These are phyloP conservation scores for Kernera saxatilis DNA, from an alignment of 345 rosid genomes.

Conservation along the genomic window DNA sequence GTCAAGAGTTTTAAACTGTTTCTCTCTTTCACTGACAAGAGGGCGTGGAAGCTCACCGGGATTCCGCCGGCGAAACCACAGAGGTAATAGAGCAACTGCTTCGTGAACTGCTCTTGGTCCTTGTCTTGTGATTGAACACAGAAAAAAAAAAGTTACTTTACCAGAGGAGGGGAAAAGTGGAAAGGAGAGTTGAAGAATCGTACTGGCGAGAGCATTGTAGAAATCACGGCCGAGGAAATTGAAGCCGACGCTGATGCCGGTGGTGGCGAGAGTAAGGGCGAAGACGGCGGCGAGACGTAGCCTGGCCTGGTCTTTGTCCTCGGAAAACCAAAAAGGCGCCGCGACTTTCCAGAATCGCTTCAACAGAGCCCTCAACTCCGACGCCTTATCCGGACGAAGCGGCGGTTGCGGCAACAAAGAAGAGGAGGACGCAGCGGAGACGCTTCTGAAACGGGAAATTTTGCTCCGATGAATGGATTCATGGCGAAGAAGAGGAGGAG, in stretches of 20 bases:
- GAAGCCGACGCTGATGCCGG: conserved; percentile 94
- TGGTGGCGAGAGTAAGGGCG: conserved; percentile 84
- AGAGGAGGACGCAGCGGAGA: conserved; percentile 4
- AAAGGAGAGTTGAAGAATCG: conserved; percentile 8
- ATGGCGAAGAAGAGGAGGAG: conserved; percentile 11
- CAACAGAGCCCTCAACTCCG: conserved; percentile 39
- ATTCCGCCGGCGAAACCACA: conserved; percentile 88
- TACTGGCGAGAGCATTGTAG: conserved; percentile 90
- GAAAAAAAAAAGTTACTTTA: neutral
- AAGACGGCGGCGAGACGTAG: conserved; percentile 77
- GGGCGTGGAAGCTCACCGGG: conserved; percentile 65
- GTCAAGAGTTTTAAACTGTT: neutral
- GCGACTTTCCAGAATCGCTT: conserved; percentile 88
- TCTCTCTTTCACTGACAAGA: neutral
- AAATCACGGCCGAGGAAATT: conserved; percentile 97
- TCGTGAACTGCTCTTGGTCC: conserved; percentile 88
- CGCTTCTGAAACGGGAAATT: neutral
- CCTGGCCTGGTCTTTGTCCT: conserved; percentile 72
- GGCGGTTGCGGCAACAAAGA: conserved; percentile 23
- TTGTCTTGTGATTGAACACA: conserved; percentile 43
- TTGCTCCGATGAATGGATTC: neutral
- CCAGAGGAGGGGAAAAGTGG: neutral
- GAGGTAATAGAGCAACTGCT: conserved; percentile 79
- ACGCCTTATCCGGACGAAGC: conserved; percentile 29
- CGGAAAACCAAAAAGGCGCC: conserved; percentile 84